Percentiles rank a stretch among this genome's conserved stretches.
These are phyloP conservation scores for Platismatia glauca DNA, from an alignment of 495 filamentous ascomycete species.

Conservation along the genomic window DNA sequence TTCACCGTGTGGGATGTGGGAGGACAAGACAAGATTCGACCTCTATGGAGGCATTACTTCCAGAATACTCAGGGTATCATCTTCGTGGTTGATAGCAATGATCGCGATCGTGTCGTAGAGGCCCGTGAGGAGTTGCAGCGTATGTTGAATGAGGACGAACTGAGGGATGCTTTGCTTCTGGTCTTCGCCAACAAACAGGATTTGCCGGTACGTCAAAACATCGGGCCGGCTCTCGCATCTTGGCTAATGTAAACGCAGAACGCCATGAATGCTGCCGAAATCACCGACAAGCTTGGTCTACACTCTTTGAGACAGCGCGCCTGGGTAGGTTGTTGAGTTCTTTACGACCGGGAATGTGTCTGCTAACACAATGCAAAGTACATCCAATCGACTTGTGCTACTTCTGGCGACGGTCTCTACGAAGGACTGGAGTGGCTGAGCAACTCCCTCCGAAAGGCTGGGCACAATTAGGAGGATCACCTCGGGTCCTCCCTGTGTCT, in stretches of 20 bases:
- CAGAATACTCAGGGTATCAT: slow-evolving; percentile 99
- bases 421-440: slow-evolving; percentile 99
- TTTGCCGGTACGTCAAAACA: slow-evolving; percentile 67
- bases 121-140: slow-evolving; percentile 98
- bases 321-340: slow-evolving; percentile 64
- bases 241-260: slow-evolving; percentile 50
- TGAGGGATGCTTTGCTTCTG: slow-evolving; percentile 91
- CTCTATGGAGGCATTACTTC: slow-evolving; percentile 99
- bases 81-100: slow-evolving; percentile 99
- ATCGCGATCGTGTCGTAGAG: slow-evolving; percentile 98
- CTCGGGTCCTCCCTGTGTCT: slow-evolving; percentile 7
- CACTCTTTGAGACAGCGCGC: slow-evolving; percentile 95
- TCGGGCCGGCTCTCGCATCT: neutral
- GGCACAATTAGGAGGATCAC: slow-evolving; percentile 55
- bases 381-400: slow-evolving; percentile 99
- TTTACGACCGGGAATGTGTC: neutral
- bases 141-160: slow-evolving; percentile 99
- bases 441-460: slow-evolving; percentile 85
- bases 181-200: slow-evolving; percentile 99
- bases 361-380: slow-evolving; percentile 51
- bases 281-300: slow-evolving; percentile 98
- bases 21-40: slow-evolving; percentile 98
- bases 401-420: slow-evolving; percentile 98
- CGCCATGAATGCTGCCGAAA: slow-evolving; percentile 98
- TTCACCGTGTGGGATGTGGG: slow-evolving; percentile 99